Conservation (phyloP, 306 rosid species). For the Betula pendula region DNA sequence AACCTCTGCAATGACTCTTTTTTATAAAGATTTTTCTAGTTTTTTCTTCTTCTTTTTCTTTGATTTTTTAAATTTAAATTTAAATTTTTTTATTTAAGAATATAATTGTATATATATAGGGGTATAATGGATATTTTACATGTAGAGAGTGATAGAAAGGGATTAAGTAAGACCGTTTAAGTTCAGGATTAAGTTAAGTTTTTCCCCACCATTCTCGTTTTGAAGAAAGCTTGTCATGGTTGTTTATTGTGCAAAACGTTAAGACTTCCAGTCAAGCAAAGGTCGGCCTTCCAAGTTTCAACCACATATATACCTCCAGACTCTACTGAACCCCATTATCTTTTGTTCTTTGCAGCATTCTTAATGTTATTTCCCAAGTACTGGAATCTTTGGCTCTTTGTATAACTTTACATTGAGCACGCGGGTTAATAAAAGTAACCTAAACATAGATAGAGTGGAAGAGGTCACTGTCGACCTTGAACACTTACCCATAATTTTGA, state of each 20-base stretch:
- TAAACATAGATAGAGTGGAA: background rate
- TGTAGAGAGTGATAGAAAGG: no score
- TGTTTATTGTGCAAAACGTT: background rate
- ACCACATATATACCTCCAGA: background rate
- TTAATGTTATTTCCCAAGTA: no score
- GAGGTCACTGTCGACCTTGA: slow-evolving; percentile 7
- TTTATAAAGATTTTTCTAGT: no score
- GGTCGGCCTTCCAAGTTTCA: background rate
- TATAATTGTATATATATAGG: no score
- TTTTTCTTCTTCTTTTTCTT: no score
- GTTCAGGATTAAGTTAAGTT: no score
- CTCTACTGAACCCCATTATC: background rate
- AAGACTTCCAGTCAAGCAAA: background rate
- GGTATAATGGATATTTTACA: no score
- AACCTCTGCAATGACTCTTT: no score
- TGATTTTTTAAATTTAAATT: no score
- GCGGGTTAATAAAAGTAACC: slow-evolving; percentile 22
- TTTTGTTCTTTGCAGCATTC: background rate
- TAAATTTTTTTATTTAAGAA: no score
- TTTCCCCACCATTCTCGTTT: background rate
- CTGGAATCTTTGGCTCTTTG: slow-evolving; percentile 1
- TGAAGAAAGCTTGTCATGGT: background rate
- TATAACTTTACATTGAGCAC: slow-evolving; percentile 24
- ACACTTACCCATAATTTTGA: background rate
- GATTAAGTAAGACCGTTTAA: no score